Conservation (phyloP, 2,329 filamentous ascomycete genomes). For the Alternaria postmessia region DNA sequence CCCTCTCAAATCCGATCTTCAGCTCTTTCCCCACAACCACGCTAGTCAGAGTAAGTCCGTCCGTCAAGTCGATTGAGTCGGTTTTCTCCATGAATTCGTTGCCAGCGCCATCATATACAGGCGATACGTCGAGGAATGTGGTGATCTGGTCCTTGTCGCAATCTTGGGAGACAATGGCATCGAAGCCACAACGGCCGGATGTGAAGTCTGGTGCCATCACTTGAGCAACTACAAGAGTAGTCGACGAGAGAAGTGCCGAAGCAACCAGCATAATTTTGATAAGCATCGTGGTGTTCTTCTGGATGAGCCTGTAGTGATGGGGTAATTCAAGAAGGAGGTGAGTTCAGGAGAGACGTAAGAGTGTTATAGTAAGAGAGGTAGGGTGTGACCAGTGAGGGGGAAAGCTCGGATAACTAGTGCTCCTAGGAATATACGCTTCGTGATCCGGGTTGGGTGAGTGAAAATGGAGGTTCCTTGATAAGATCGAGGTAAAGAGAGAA, state of each 20-base stretch:
- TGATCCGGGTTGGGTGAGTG: neutral
- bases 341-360: neutral
- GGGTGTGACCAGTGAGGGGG: neutral
- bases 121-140: neutral
- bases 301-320: neutral
- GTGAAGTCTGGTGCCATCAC: neutral
- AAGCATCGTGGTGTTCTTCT: neutral
- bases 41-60: neutral
- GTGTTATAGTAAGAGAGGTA: neutral
- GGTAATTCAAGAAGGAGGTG: neutral
- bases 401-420: neutral
- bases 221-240: neutral
- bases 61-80: neutral
- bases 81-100: neutral
- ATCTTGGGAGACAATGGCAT: neutral
- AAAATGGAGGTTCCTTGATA: neutral
- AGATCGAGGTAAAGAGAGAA: neutral
- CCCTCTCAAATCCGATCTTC: slow-evolving; percentile 1
- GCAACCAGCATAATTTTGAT: neutral
- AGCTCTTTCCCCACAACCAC: slow-evolving; percentile 1
- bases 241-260: neutral
- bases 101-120: slow-evolving; percentile 1
- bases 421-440: neutral
- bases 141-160: neutral
- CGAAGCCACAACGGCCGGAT: neutral